Conservation (phyloP, 768 basidiomycete species). For the Chalciporus piperatus region DNA sequence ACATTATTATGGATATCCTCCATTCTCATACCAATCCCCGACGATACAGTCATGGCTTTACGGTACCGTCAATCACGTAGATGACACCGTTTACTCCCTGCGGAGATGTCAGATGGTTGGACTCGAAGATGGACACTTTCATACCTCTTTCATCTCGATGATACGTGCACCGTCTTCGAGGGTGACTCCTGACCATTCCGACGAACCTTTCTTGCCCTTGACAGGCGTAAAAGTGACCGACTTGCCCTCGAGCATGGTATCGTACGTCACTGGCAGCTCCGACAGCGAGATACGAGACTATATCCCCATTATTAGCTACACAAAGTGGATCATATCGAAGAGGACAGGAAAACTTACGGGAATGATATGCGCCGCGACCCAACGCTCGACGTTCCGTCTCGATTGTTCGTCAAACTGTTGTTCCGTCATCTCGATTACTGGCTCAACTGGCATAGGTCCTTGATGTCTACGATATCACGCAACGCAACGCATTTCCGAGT, state of each 20-base stretch:
- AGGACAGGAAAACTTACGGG: conserved; percentile 49
- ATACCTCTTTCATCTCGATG: conserved; percentile 59
- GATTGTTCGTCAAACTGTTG: conserved; percentile 60
- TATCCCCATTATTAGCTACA: not conserved
- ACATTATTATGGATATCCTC: too few relatives aligned
- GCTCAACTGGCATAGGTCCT: conserved; percentile 41
- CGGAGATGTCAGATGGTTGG: too few relatives aligned
- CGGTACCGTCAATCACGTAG: too few relatives aligned
- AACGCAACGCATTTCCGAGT: not conserved
- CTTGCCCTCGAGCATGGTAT: conserved; percentile 59
- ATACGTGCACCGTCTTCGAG: conserved; percentile 58
- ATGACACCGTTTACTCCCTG: too few relatives aligned
- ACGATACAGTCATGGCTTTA: too few relatives aligned
- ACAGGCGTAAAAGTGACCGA: conserved; percentile 52
- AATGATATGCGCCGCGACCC: conserved; percentile 82
- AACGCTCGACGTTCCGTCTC: conserved; percentile 68
- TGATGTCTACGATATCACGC: conserved; percentile 49
- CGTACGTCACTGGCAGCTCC: conserved; percentile 37
- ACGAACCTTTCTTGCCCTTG: conserved; percentile 30
- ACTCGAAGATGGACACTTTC: conserved; percentile 1
- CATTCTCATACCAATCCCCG: too few relatives aligned
- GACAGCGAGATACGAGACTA: conserved; percentile 48
- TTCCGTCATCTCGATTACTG: conserved; percentile 58
- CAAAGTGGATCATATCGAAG: too few relatives aligned
- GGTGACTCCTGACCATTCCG: conserved; percentile 58